phyloP scores from a whole-genome alignment of 805 yeast genomes.

The Ogataea nakhonphanomensis region DNA sequence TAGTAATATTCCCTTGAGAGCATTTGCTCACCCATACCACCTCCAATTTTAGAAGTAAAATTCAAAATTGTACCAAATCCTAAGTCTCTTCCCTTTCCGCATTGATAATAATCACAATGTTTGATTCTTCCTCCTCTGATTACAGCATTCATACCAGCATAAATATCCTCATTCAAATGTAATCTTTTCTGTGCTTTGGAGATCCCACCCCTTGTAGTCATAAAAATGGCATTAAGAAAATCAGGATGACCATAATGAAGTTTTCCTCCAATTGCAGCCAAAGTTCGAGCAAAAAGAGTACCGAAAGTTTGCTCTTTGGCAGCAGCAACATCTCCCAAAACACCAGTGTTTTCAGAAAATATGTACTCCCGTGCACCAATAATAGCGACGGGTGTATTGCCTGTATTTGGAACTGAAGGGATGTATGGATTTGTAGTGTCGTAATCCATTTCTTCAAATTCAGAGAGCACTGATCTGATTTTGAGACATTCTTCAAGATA shows the following conservation, averaged over 20 bases:
- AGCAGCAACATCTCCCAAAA: conserved; percentile 94
- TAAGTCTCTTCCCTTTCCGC: conserved; percentile 95
- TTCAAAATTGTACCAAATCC: conserved; percentile 91
- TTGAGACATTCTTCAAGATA: conserved; percentile 92
- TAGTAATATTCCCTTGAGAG: conserved; percentile 88
- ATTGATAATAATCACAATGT: conserved; percentile 93
- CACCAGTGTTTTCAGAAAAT: conserved; percentile 89
- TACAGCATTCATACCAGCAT: conserved; percentile 90
- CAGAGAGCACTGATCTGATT: conserved; percentile 81
- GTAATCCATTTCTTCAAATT: conserved; percentile 76
- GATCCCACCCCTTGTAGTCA: conserved; percentile 94
- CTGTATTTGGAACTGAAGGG: conserved; percentile 51
- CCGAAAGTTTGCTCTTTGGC: conserved; percentile 98
- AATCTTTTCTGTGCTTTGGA: conserved; percentile 93
- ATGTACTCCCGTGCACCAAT: conserved; percentile 94
- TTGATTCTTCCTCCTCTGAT: conserved; percentile 90
- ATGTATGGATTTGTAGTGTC: conserved; percentile 43
- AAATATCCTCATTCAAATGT: conserved; percentile 91
- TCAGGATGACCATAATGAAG: conserved; percentile 97
- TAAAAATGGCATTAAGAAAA: conserved; percentile 82
- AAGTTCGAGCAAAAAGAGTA: conserved; percentile 86
- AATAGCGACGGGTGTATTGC: conserved; percentile 71
- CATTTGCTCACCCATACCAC: conserved; percentile 98
- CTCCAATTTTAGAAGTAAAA: conserved; percentile 93
- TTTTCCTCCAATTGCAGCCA: conserved; percentile 93